These are phyloP conservation scores for Agaricales sp. DNA, from an alignment of 1,284 basidiomycete genomes.

Conservation along the genomic window DNA sequence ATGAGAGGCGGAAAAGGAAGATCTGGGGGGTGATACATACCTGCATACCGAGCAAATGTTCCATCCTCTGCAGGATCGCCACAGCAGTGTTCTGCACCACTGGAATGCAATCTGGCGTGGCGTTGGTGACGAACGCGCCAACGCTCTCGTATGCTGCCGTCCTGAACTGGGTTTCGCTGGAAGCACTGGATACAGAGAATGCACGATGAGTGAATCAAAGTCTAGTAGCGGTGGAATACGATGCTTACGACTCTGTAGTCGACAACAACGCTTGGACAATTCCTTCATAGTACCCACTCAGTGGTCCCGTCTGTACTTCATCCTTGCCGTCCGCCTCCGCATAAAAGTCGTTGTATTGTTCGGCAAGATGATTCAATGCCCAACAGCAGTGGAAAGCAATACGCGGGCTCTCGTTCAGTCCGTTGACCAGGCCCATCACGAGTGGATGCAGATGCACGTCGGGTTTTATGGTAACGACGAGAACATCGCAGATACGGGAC, in stretches of 20 bases:
- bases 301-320: conserved; percentile 37
- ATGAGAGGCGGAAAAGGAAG: not conserved
- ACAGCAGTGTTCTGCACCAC: conserved; percentile 81
- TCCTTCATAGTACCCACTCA: conserved; percentile 87
- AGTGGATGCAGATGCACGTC: conserved; percentile 84
- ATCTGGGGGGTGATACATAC: no score
- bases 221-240: conserved; percentile 8
- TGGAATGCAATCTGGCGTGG: conserved; percentile 72
- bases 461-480: conserved; percentile 82
- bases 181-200: conserved; percentile 38
- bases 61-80: conserved; percentile 81
- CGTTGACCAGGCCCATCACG: conserved; percentile 75
- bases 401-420: conserved; percentile 75
- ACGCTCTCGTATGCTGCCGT: conserved; percentile 97
- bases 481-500: conserved; percentile 88
- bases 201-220: no score
- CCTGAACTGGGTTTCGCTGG: conserved; percentile 89
- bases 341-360: conserved; percentile 62
- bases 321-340: conserved; percentile 47
- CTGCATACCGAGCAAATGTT: conserved; percentile 78
- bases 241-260: conserved; percentile 73
- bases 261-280: conserved; percentile 75
- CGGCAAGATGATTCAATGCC: conserved; percentile 91
- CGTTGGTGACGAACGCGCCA: conserved; percentile 76
- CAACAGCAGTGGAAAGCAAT: conserved; percentile 95